Evolutionary conservation across 176 grass and related monocot genomes (phyloP).

Genomic region (Rhynchospora tenuis): DNA sequence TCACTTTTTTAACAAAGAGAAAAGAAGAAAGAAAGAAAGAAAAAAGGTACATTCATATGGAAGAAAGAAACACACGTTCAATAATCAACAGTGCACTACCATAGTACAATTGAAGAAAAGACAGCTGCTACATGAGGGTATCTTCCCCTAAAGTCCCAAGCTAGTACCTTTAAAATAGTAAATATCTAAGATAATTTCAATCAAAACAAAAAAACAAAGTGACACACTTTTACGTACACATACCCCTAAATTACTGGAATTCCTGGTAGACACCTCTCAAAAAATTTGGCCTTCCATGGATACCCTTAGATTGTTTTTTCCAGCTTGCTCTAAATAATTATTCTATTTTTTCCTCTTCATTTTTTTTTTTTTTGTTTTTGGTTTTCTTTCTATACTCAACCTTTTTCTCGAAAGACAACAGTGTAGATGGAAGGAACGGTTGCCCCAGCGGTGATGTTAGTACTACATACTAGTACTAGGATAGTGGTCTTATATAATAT

Average conservation of each 20-base stretch:
- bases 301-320: not conserved
- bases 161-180: not conserved
- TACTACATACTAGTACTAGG: not conserved
- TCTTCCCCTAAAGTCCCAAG: not conserved
- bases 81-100: not conserved
- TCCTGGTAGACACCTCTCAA: not conserved
- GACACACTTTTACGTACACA: constrained; percentile 8
- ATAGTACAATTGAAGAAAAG: not conserved
- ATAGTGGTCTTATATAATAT: not conserved
- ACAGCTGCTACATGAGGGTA: not conserved
- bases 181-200: constrained; percentile 1
- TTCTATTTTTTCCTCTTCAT: not conserved
- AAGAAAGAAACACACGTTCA: not conserved
- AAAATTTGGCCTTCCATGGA: constrained; percentile 18
- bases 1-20: not conserved
- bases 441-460: not conserved
- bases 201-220: not conserved
- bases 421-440: not conserved
- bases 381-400: not conserved
- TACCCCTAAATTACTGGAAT: constrained; percentile 1
- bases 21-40: not conserved
- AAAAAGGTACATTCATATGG: not conserved
- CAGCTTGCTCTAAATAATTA: not conserved
- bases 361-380: not conserved
- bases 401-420: not conserved